phyloP scores from a whole-genome alignment of 106 monocot species.

The Platanthera zijinensis region DNA sequence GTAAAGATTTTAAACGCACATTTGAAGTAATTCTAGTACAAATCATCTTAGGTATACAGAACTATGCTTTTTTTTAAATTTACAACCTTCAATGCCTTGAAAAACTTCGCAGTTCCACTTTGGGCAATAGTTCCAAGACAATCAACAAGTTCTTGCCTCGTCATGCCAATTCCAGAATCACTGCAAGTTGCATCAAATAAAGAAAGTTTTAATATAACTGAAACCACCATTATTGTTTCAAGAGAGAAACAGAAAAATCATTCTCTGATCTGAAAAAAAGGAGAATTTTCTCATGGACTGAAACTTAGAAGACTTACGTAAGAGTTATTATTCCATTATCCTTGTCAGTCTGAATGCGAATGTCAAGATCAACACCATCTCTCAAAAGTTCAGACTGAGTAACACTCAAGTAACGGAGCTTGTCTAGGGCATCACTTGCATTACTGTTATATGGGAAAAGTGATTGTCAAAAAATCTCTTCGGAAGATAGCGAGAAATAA shows the following conservation, averaged over 20 bases:
- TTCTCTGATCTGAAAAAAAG: not conserved
- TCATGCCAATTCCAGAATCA: constrained; percentile 97
- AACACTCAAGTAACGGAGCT: constrained; percentile 84
- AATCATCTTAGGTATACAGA: not conserved
- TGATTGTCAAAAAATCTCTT: not conserved
- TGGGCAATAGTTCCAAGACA: constrained; percentile 97
- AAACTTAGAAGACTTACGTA: constrained; percentile 45
- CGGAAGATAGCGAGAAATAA: not conserved
- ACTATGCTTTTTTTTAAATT: not conserved
- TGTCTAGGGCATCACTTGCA: constrained; percentile 98
- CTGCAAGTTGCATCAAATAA: constrained; percentile 15
- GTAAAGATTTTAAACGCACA: not conserved
- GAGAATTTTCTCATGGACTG: not conserved
- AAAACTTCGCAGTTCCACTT: constrained; percentile 97
- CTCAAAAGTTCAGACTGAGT: constrained; percentile 70
- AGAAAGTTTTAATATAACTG: not conserved
- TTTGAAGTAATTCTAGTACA: not conserved
- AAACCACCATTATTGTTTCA: not conserved
- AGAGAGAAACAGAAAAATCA: not conserved
- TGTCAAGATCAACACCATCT: constrained; percentile 82
- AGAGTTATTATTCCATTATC: constrained; percentile 93
- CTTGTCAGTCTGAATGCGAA: constrained; percentile 80
- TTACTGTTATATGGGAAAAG: constrained; percentile 37
- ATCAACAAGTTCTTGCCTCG: constrained; percentile 79
- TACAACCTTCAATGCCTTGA: constrained; percentile 82